phyloP scores from a whole-genome alignment of 345 rosid species.

The Gossypioides kirkii region DNA sequence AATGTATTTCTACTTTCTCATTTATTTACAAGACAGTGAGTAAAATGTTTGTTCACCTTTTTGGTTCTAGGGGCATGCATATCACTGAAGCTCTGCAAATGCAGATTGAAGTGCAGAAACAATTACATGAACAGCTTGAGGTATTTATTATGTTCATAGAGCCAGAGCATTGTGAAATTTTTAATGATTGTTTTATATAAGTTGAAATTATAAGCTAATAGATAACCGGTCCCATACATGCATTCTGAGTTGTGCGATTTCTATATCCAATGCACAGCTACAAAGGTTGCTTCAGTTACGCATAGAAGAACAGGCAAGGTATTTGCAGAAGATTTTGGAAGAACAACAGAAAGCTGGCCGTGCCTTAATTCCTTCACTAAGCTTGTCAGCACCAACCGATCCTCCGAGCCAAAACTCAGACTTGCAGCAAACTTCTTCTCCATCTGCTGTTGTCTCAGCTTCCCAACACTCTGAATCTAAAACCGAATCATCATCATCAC shows the following conservation, averaged over 20 bases:
- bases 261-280: slow-evolving; percentile 31
- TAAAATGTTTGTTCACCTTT: neutral
- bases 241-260: neutral
- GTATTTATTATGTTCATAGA: slow-evolving; percentile 27
- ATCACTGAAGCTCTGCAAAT: slow-evolving; percentile 64
- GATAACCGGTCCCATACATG: neutral
- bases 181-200: neutral
- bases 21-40: slow-evolving; percentile 1
- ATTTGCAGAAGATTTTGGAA: slow-evolving; percentile 77
- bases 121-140: slow-evolving; percentile 84
- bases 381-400: slow-evolving; percentile 30
- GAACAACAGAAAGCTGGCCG: slow-evolving; percentile 65
- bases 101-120: slow-evolving; percentile 89
- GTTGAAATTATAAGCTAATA: neutral
- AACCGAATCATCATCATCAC: slow-evolving; percentile 26
- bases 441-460: slow-evolving; percentile 10
- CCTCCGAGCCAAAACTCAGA: slow-evolving; percentile 28
- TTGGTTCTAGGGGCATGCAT: slow-evolving; percentile 39
- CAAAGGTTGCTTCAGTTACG: slow-evolving; percentile 70
- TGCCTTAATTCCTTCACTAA: slow-evolving; percentile 34
- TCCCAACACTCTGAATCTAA: slow-evolving; percentile 27
- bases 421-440: slow-evolving; percentile 21
- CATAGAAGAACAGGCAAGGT: slow-evolving; percentile 81
- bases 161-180: neutral
- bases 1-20: neutral